Conservation (phyloP, 805 yeast genomes). For the Debaryomyces tyrocola region DNA sequence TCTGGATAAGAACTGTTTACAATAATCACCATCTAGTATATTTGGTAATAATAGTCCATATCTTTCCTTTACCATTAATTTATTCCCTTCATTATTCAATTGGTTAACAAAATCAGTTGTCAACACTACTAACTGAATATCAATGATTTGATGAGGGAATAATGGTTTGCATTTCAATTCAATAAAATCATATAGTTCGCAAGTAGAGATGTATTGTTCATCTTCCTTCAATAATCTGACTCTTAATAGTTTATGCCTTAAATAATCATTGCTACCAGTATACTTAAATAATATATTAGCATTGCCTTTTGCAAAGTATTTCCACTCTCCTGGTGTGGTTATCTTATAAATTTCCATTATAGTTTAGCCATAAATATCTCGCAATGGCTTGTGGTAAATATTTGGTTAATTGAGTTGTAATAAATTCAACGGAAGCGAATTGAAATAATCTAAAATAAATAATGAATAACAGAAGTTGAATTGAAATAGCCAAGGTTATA, state of each 20-base stretch:
- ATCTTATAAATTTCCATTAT: conserved; percentile 38
- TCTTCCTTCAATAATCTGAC: conserved; percentile 31
- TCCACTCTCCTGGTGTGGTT: conserved; percentile 43
- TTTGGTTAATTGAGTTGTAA: no score
- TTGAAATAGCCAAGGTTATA: background rate
- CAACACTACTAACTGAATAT: conserved; percentile 31
- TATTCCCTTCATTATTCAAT: conserved; percentile 25
- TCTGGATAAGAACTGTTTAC: conserved; percentile 29
- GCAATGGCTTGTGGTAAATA: background rate
- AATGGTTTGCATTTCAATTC: conserved; percentile 30
- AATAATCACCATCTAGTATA: conserved; percentile 32
- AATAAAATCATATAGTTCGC: conserved; percentile 42
- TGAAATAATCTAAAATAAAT: background rate
- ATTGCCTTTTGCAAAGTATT: conserved; percentile 44
- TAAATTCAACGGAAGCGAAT: background rate
- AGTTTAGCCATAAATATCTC: background rate
- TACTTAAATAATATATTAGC: conserved; percentile 50
- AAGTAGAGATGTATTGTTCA: conserved; percentile 37
- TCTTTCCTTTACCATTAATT: conserved; percentile 37
- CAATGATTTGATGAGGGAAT: conserved; percentile 30
- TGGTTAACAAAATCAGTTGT: conserved; percentile 28
- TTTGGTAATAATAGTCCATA: conserved; percentile 47
- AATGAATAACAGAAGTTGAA: background rate
- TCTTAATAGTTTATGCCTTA: conserved; percentile 40
- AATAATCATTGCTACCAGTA: conserved; percentile 31